A percentile compares a stretch with the other conserved stretches of the same genome.
Evolutionary conservation across 768 basidiomycete species (phyloP).

Genomic region (Leccinum obscurum): DNA sequence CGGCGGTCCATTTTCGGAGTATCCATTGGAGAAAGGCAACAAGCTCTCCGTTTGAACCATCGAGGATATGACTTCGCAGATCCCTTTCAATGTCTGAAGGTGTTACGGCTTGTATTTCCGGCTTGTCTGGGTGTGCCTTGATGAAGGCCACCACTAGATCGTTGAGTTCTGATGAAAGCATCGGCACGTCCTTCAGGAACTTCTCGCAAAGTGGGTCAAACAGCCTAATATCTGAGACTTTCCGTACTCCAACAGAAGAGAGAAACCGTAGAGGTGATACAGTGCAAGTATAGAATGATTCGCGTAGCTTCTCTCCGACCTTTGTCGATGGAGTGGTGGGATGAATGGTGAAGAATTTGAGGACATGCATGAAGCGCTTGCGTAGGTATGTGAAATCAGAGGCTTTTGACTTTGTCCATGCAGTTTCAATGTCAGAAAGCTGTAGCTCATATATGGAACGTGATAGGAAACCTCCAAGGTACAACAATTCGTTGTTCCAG

Average conservation of each 20-base stretch:
- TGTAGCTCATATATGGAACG: not conserved
- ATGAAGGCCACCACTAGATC: constrained; percentile 53
- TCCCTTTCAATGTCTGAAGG: constrained; percentile 1
- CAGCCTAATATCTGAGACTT: constrained; percentile 52
- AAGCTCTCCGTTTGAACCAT: not conserved
- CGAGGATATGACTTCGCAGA: not conserved
- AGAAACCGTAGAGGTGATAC: not conserved
- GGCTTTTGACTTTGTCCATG: not conserved
- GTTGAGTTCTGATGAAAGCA: constrained; percentile 60
- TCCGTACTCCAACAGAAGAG: constrained; percentile 47
- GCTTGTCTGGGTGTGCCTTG: constrained; percentile 9
- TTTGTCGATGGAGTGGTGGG: constrained; percentile 60
- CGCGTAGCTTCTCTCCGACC: constrained; percentile 68
- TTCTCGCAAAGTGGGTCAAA: not conserved
- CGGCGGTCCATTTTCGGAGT: not conserved
- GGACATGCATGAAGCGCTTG: constrained; percentile 3
- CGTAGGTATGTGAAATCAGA: not conserved
- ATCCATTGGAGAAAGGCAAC: constrained; percentile 10
- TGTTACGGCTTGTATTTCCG: not conserved
- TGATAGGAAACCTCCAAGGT: not conserved
- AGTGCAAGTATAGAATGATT: constrained; percentile 73
- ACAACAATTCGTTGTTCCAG: not conserved
- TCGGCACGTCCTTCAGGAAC: constrained; percentile 63
- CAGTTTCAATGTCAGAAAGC: not conserved
- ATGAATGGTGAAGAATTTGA: constrained; percentile 14